Percentiles rank a stretch among this genome's conserved stretches.
Evolutionary conservation across 163 green algal species (phyloP).

Genomic region (Prototheca wickerhamii): DNA sequence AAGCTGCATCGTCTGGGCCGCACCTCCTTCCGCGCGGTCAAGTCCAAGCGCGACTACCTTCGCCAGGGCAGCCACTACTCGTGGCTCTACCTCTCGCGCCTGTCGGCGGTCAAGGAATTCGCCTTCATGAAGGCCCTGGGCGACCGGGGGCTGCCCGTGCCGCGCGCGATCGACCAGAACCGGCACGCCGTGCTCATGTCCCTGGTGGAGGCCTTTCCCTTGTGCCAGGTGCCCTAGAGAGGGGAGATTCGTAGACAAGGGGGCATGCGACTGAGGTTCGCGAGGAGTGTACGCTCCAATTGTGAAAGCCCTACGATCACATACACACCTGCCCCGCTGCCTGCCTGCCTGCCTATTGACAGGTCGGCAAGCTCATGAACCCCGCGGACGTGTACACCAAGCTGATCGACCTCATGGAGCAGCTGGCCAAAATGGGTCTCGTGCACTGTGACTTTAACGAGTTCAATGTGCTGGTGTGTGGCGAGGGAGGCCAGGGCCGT

Average conservation of each 20-base stretch:
- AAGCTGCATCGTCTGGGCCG: constrained; percentile 96
- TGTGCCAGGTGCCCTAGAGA: constrained; percentile 64
- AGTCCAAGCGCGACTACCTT: constrained; percentile 96
- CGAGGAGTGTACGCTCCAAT: no score
- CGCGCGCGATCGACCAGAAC: constrained; percentile 85
- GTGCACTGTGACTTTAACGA: constrained; percentile 99
- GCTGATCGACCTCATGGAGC: constrained; percentile 71
- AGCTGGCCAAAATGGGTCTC: constrained; percentile 74
- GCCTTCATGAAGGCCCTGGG: constrained; percentile 95
- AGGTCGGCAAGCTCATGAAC: constrained; percentile 53
- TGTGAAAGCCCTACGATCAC: no score
- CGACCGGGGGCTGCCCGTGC: constrained; percentile 85
- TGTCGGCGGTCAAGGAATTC: constrained; percentile 94
- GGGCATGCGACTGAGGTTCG: no score
- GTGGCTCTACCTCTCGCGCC: constrained; percentile 83
- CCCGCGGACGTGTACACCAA: constrained; percentile 63
- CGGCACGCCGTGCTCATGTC: constrained; percentile 97
- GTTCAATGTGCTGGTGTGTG: constrained; percentile 92
- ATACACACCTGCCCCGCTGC: no score
- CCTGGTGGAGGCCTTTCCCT: constrained; percentile 61
- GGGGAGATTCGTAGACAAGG: background rate
- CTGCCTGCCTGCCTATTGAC: constrained; percentile 4
- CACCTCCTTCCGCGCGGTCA: constrained; percentile 95
- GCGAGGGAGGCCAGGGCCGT: background rate
- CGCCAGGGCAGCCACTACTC: constrained; percentile 57